Percentiles rank a stretch among this genome's conserved stretches.
Conservation (phyloP, 139 green algal genomes). For the Chlorella sp. region DNA sequence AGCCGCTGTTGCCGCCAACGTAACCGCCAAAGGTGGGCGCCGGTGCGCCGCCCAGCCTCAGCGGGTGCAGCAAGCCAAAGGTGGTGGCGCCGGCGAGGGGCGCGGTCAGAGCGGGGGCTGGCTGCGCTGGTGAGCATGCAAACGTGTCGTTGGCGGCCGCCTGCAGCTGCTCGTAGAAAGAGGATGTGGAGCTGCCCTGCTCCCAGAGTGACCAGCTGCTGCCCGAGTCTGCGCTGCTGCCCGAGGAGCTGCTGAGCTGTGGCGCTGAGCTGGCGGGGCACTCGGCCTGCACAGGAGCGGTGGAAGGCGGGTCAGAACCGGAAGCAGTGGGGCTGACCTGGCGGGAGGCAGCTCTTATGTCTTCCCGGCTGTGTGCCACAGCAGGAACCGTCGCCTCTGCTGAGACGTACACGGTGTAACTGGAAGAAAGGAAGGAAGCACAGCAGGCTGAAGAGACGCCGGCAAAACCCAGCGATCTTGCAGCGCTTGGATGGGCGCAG, state of each 20-base stretch:
- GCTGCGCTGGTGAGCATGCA: no score
- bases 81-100: background rate
- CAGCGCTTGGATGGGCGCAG: no score
- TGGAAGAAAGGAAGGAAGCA: no score
- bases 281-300: background rate
- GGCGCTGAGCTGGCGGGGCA: background rate
- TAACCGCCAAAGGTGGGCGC: background rate
- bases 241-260: background rate
- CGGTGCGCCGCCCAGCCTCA: background rate
- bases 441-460: no score
- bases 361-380: no score
- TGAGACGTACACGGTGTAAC: no score
- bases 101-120: background rate
- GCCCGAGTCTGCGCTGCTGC: background rate
- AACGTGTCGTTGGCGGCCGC: background rate
- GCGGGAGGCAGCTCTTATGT: no score
- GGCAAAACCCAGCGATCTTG: no score
- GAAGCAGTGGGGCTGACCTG: no score
- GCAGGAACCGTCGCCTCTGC: no score
- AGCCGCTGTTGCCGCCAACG: background rate
- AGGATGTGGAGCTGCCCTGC: background rate
- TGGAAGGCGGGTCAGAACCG: no score
- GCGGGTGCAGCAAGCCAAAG: background rate
- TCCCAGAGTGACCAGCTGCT: conserved; percentile 20
- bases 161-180: conserved; percentile 30